phyloP scores from a whole-genome alignment of 805 yeast species.

The Lipomyces orientalis region DNA sequence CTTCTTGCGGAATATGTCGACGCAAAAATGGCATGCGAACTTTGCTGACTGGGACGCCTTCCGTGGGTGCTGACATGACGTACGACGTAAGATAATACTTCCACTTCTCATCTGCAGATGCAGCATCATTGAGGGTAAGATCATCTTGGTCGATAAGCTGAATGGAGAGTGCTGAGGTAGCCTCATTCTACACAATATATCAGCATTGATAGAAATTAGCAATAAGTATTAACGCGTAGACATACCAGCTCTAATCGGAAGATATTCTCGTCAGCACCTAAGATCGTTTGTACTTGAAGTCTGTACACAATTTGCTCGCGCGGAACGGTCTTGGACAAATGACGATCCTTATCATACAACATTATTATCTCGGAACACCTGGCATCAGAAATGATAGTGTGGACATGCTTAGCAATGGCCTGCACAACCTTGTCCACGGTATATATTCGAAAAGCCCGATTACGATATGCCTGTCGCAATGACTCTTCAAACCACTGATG shows the following conservation, averaged over 20 bases:
- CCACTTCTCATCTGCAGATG: conserved; percentile 79
- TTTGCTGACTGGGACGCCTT: conserved; percentile 82
- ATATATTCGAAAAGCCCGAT: conserved; percentile 89
- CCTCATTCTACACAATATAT: conserved; percentile 47
- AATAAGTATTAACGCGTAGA: background rate
- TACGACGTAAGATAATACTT: conserved; percentile 92
- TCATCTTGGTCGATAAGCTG: conserved; percentile 89
- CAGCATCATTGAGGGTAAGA: conserved; percentile 74
- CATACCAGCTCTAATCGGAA: conserved; percentile 74
- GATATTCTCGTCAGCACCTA: conserved; percentile 89
- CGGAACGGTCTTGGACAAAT: conserved; percentile 66
- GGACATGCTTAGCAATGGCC: conserved; percentile 82
- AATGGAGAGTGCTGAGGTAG: conserved; percentile 60
- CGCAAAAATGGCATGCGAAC: conserved; percentile 81
- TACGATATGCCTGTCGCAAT: conserved; percentile 90
- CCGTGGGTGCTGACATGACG: conserved; percentile 95
- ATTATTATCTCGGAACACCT: conserved; percentile 80
- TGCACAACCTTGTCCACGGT: conserved; percentile 93
- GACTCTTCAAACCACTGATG: conserved; percentile 96
- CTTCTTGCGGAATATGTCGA: conserved; percentile 45
- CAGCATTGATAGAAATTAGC: background rate
- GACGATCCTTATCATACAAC: conserved; percentile 82
- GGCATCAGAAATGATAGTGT: conserved; percentile 76
- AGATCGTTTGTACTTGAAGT: conserved; percentile 79
- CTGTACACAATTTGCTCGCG: conserved; percentile 90